Evolutionary conservation across 257 asterid genomes (phyloP).

Genomic region (Echium plantagineum): DNA sequence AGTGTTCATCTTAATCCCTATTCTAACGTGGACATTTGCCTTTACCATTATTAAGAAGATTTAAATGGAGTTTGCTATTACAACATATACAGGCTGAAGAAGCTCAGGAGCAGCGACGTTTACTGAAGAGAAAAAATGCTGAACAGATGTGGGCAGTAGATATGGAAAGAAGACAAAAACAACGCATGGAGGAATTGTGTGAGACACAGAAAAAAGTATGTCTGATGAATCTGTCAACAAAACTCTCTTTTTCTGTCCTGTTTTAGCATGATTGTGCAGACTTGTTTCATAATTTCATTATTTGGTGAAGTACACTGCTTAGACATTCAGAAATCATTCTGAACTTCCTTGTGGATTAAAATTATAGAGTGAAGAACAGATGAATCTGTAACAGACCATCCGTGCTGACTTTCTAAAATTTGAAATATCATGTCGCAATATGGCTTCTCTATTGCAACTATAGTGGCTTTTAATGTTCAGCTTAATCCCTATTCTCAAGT

Average conservation of each 20-base stretch:
- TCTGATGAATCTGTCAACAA: background rate
- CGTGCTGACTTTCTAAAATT: slow-evolving; percentile 46
- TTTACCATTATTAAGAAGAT: too few relatives aligned
- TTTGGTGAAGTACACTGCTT: background rate
- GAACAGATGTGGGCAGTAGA: slow-evolving; percentile 67
- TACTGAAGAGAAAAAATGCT: slow-evolving; percentile 59
- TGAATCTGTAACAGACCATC: slow-evolving; percentile 64
- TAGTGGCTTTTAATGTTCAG: too few relatives aligned
- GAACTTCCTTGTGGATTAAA: slow-evolving; percentile 1
- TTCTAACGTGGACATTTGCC: too few relatives aligned
- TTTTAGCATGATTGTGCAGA: background rate
- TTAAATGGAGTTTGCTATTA: background rate
- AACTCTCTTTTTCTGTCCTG: background rate
- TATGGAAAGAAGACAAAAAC: slow-evolving; percentile 85
- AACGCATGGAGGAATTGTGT: slow-evolving; percentile 78
- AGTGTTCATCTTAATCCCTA: too few relatives aligned
- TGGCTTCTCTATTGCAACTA: slow-evolving; percentile 57
- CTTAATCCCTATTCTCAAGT: too few relatives aligned
- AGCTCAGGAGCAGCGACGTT: slow-evolving; percentile 41
- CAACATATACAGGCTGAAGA: slow-evolving; percentile 59
- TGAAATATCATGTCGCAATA: slow-evolving; percentile 45
- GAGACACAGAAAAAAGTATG: slow-evolving; percentile 65
- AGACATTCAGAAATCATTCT: slow-evolving; percentile 1
- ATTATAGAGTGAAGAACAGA: slow-evolving; percentile 68
- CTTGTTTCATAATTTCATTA: background rate